Evolutionary conservation across 192 early-diverging fungal species (phyloP).

Genomic region (Podila horticola): DNA sequence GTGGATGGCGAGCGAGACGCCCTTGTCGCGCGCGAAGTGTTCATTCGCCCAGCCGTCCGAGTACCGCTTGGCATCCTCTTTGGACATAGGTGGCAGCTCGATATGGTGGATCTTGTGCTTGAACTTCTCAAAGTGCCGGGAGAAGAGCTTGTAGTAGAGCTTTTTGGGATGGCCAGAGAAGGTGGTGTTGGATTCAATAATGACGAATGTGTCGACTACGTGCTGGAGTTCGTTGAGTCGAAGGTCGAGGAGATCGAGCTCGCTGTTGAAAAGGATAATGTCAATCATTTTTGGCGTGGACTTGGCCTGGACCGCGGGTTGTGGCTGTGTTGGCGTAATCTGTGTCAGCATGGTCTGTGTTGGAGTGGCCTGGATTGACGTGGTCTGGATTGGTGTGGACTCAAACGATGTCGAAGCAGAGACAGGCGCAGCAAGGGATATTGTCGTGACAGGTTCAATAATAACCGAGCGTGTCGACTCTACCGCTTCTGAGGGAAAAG

Average conservation of each 20-base stretch:
- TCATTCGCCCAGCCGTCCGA: not conserved
- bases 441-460: too few species aligned
- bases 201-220: constrained; percentile 8
- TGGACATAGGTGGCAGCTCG: not conserved
- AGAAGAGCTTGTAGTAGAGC: not conserved
- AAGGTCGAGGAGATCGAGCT: constrained; percentile 8
- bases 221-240: constrained; percentile 9
- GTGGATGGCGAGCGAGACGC: constrained; percentile 2
- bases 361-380: too few species aligned
- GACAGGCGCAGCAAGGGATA: too few species aligned
- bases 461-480: too few species aligned
- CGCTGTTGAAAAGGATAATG: constrained; percentile 11
- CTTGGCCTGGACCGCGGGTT: too few species aligned
- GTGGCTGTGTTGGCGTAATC: too few species aligned
- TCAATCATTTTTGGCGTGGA: constrained; percentile 1
- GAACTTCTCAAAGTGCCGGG: constrained; percentile 4
- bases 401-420: too few species aligned
- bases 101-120: constrained; percentile 10
- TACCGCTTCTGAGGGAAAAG: too few species aligned
- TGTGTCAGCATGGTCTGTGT: too few species aligned
- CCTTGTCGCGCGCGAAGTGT: not conserved
- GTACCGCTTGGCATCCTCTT: not conserved
- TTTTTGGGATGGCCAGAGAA: constrained; percentile 7
- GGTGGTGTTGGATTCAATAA: constrained; percentile 11
- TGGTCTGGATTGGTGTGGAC: too few species aligned